These are phyloP conservation scores for Fraxinus xanthoxyloides DNA, from an alignment of 305 asterid species.

Conservation along the genomic window DNA sequence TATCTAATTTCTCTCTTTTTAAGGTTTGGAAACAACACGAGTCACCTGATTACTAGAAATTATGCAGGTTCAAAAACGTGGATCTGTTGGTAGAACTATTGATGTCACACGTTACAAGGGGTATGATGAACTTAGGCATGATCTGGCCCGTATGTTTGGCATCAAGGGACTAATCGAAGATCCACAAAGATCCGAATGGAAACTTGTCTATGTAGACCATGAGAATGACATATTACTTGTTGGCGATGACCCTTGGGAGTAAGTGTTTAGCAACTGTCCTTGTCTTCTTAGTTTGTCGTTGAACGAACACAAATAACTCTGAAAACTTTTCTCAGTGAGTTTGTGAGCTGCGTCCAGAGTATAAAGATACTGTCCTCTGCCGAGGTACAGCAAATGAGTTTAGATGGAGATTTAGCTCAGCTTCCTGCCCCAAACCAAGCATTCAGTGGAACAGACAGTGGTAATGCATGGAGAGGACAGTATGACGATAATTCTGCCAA, in stretches of 20 bases:
- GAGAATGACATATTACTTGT: slow-evolving; percentile 91
- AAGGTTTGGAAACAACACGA: background rate
- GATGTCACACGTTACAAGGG: slow-evolving; percentile 87
- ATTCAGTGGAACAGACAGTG: slow-evolving; percentile 82
- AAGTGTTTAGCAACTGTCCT: slow-evolving; percentile 33
- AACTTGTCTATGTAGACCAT: slow-evolving; percentile 91
- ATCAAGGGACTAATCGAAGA: slow-evolving; percentile 86
- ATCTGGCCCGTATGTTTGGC: slow-evolving; percentile 94
- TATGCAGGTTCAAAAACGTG: slow-evolving; percentile 91
- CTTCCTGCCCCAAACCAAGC: slow-evolving; percentile 73
- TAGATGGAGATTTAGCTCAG: slow-evolving; percentile 81
- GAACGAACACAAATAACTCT: background rate
- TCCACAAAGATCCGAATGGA: slow-evolving; percentile 88
- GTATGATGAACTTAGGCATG: slow-evolving; percentile 81
- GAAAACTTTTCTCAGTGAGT: slow-evolving; percentile 52
- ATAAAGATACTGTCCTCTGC: slow-evolving; percentile 81
- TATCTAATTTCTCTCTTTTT: background rate
- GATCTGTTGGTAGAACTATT: slow-evolving; percentile 94
- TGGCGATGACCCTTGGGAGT: slow-evolving; percentile 99
- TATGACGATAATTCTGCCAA: slow-evolving; percentile 62
- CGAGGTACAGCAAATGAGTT: slow-evolving; percentile 94
- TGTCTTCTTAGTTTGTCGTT: background rate
- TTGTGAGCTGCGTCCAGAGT: slow-evolving; percentile 93
- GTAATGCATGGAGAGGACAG: slow-evolving; percentile 77
- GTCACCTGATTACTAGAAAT: slow-evolving; percentile 8